Evolutionary conservation across 768 basidiomycete genomes (phyloP).

Genomic region (Suillus ampliporus): DNA sequence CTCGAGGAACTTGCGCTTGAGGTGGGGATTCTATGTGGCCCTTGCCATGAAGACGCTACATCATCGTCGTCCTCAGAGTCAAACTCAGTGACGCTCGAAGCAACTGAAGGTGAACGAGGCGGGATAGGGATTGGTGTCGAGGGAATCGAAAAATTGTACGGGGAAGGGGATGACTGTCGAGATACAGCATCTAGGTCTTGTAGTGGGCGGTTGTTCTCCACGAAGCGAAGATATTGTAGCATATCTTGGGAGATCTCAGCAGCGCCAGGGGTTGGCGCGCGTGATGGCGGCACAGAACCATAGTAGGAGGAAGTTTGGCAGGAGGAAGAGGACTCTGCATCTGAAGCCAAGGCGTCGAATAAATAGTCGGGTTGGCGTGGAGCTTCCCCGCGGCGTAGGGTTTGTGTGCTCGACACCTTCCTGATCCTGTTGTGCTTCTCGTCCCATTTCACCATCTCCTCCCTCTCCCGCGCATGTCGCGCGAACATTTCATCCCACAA

Average conservation of each 20-base stretch:
- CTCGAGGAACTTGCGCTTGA: neutral
- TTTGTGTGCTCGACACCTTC: constrained; percentile 49
- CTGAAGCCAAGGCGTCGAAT: constrained; percentile 6
- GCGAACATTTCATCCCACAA: constrained; percentile 68
- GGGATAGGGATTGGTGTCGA: constrained; percentile 19
- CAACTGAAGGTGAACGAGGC: constrained; percentile 25
- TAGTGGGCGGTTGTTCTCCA: constrained; percentile 11
- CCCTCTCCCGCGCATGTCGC: constrained; percentile 62
- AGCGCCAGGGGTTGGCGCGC: constrained; percentile 15
- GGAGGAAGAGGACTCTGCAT: constrained; percentile 17
- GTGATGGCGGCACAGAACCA: constrained; percentile 27
- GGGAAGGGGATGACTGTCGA: constrained; percentile 21
- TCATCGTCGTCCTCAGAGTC: constrained; percentile 24
- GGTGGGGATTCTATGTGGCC: neutral
- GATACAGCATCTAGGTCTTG: neutral
- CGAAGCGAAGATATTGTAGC: constrained; percentile 11
- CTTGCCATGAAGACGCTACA: neutral
- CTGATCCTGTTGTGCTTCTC: constrained; percentile 35
- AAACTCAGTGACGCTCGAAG: constrained; percentile 9
- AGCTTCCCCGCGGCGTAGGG: constrained; percentile 36
- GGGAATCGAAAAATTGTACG: constrained; percentile 28
- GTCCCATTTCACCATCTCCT: constrained; percentile 61
- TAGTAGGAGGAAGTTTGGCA: constrained; percentile 21
- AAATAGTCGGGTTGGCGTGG: constrained; percentile 21
- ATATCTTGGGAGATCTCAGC: constrained; percentile 18